Evolutionary conservation across 495 filamentous ascomycete species (phyloP), one percentile per base, ranked within the genome.

Genomic region (Hypoxylon rickii): DNA sequence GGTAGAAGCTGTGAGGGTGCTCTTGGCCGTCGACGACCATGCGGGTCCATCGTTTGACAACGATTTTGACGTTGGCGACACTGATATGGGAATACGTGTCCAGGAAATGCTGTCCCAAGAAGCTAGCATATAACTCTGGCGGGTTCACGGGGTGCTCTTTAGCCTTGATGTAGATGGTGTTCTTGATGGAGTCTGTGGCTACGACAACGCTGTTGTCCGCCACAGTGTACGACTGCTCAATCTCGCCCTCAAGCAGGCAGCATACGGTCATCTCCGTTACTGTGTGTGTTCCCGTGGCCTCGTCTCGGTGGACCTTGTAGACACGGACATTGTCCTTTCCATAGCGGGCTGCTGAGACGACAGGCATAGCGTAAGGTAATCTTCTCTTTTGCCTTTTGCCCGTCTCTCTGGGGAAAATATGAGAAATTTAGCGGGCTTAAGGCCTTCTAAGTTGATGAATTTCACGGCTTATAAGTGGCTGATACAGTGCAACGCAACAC

Each of bases 311-410:
- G 65, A 96, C 90, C 75, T 98, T 97, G 82, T 87, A 92, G 56
- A 98, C 86, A 67, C 94, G 91, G 79, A 98, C 87, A 79, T 98
- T 97, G 82, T 97, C 93, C 85, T 95, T 95, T 77, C 90, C 90
- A 73, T 95, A 95, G 65, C 87, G 85, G 66, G 90, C 89, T 69
- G 88, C 79, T 54, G 85, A 78, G 47, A 95, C 75, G 64, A 77
- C 71, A 49, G 83, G 71, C 82, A 85, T 83, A 57, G 59, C 68
- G 68, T 39, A 26, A n/a, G n/a, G n/a, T n/a, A n/a, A n/a, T n/a
- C n/a, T n/a, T n/a, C n/a, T n/a, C n/a, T n/a, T n/a, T n/a, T n/a
- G n/a, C n/a, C n/a, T n/a, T n/a, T n/a, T n/a, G n/a, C n/a, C n/a
- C n/a, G n/a, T 16, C 19, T 34, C 15, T 33, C 43, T 36, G 18